phyloP scores from a whole-genome alignment of 805 yeast species.

The Helenozyma rhizophorensis region DNA sequence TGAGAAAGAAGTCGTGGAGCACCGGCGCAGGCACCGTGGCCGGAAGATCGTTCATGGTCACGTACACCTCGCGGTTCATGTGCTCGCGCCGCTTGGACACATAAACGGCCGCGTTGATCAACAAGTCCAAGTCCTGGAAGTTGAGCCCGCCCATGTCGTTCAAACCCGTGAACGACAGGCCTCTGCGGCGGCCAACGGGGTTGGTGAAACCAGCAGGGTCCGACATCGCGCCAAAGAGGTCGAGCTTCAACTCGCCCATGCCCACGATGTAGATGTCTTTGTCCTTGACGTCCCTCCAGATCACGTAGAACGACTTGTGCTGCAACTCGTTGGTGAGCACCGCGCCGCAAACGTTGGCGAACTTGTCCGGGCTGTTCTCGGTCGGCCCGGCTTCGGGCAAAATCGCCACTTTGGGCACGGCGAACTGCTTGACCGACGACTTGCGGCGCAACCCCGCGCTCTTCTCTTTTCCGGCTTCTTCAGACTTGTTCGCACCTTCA shows the following conservation, averaged over 20 bases:
- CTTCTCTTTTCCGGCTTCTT: neutral
- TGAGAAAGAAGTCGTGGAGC: slow-evolving; percentile 33
- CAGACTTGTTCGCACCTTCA: neutral
- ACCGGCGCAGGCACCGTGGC: slow-evolving; percentile 29
- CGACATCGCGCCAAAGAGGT: slow-evolving; percentile 17
- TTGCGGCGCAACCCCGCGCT: slow-evolving; percentile 14
- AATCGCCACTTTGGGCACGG: slow-evolving; percentile 29
- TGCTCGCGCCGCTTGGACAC: slow-evolving; percentile 21
- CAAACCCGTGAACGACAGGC: slow-evolving; percentile 35
- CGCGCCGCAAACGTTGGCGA: slow-evolving; percentile 30
- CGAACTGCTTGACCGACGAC: slow-evolving; percentile 22
- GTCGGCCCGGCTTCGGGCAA: slow-evolving; percentile 21
- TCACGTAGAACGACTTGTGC: slow-evolving; percentile 29
- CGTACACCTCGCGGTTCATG: slow-evolving; percentile 14
- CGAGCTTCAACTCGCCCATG: slow-evolving; percentile 34
- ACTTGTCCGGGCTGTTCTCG: slow-evolving; percentile 12
- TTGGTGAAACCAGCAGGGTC: slow-evolving; percentile 13
- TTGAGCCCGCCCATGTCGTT: slow-evolving; percentile 39
- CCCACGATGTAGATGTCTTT: slow-evolving; percentile 21
- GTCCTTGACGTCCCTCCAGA: slow-evolving; percentile 27
- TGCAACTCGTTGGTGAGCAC: slow-evolving; percentile 35
- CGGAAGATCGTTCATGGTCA: slow-evolving; percentile 31
- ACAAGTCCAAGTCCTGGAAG: slow-evolving; percentile 36
- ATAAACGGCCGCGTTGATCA: slow-evolving; percentile 26
- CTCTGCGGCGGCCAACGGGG: slow-evolving; percentile 20